Evolutionary conservation across 179 eudicot genomes (phyloP).

Genomic region (Silene vulgaris): DNA sequence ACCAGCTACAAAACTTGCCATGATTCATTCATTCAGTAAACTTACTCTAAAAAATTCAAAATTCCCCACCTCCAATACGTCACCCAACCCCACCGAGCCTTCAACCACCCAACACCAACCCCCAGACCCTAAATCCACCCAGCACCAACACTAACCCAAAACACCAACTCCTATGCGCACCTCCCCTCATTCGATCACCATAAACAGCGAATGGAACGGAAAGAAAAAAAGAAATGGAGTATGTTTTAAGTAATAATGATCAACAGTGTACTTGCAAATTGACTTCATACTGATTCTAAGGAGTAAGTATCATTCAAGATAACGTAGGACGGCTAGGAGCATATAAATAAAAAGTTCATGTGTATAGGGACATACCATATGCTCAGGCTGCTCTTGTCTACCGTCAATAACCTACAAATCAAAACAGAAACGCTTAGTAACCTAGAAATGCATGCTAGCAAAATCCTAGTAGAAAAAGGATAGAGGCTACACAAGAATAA

Average conservation of each 20-base stretch:
- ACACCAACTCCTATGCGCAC: no score
- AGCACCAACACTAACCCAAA: no score
- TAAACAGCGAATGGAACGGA: no score
- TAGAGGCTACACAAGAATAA: background rate
- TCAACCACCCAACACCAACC: no score
- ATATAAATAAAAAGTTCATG: background rate
- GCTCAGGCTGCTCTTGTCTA: conserved; percentile 36
- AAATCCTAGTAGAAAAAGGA: background rate
- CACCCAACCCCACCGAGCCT: no score
- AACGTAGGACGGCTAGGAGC: background rate
- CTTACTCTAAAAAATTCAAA: no score
- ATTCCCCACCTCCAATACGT: no score
- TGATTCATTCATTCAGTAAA: no score
- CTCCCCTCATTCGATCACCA: no score
- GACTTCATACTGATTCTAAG: background rate
- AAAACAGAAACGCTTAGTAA: background rate
- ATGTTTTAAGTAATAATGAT: background rate
- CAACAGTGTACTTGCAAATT: background rate
- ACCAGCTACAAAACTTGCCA: no score
- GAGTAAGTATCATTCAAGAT: background rate
- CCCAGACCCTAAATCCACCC: no score
- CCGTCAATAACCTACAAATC: conserved; percentile 68
- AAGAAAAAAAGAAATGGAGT: background rate
- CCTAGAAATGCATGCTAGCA: background rate
- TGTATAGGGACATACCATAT: conserved; percentile 44